These are phyloP conservation scores for Selaginella tamariscina DNA, from an alignment of 75 land plant genomes.

Conservation along the genomic window DNA sequence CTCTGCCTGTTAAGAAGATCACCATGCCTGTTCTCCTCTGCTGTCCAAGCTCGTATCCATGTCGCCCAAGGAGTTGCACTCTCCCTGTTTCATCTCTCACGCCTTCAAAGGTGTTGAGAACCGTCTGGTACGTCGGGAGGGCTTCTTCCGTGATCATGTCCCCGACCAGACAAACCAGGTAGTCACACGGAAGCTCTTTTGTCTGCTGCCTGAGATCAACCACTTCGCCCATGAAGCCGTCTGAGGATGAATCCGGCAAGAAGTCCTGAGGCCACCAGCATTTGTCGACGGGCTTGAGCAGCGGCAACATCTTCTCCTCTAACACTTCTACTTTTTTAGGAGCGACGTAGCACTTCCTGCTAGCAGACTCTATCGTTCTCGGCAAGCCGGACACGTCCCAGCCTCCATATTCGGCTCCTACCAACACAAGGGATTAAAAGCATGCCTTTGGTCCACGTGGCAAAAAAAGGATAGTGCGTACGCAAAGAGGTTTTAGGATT, in stretches of 20 bases:
- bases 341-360: conserved; percentile 4
- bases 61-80: conserved; percentile 39
- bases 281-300: conserved; percentile 37
- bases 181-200: conserved; percentile 33
- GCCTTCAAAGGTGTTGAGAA: conserved; percentile 45
- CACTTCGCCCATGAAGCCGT: conserved; percentile 35
- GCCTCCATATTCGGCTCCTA: neutral
- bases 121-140: conserved; percentile 41
- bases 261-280: conserved; percentile 58
- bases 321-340: neutral
- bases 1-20: conserved; percentile 35
- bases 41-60: conserved; percentile 41
- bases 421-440: neutral
- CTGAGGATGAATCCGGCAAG: conserved; percentile 36
- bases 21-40: conserved; percentile 15
- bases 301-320: conserved; percentile 1
- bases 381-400: conserved; percentile 4
- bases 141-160: conserved; percentile 16
- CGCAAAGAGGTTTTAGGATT: too few species aligned
- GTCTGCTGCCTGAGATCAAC: conserved; percentile 30
- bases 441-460: neutral
- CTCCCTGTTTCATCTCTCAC: conserved; percentile 37
- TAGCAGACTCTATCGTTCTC: conserved; percentile 3
- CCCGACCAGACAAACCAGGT: conserved; percentile 19
- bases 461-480: neutral